Base-by-base conservation (phyloP, 768 basidiomycete species). In the Daedaleopsis nitida region DNA sequence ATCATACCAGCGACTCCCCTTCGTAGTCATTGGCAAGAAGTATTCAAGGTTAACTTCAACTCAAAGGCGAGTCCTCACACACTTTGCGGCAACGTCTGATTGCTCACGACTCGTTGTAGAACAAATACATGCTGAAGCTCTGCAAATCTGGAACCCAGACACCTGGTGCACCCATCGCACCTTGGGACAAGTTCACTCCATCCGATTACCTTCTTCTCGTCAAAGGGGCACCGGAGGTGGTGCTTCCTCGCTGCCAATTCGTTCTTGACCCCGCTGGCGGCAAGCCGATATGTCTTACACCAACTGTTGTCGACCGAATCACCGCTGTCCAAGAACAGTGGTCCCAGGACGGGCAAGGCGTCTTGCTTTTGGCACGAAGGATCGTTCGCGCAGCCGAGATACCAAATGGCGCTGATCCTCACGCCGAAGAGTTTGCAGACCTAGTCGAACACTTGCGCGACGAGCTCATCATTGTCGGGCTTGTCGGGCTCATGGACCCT, bases 401-500 rank as follows among this genome's bases (percentile, higher is more conserved):
- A 0, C 68, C 75, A 24, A 75, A 76, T 57, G 64, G 69, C 6
- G 48, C 70, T 1, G 68, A 65, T 21, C 56, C 63, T 19, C 67
- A 76, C 48, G 54, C 64, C 8, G 73, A 77, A 21, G 75, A 76
- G 1, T 75, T 81, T 55, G 76, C 79, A 27, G 80, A 80, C 39
- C 64, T 72, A n/a, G 67, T 84, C 43, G 54, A 75, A 14, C 69
- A 74, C 0, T 67, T 79, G 55, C 78, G 79, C 67, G 68, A 71
- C 12, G 77, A 80, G 44, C 74, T 86, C 21, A 77, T 78, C n/a
- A 74, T 86, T 44, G 80, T 85, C 38, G 84, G 85, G 2, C 76
- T 86, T 27, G 74, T 86, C 24, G 83, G 81, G 0, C 69, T 87
- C 37, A 79, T 84, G 38, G 86, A 87, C 59, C 86, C 86, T 1